phyloP scores from a whole-genome alignment of 176 grass and related monocot genomes.

The Phoenix roebelenii region DNA sequence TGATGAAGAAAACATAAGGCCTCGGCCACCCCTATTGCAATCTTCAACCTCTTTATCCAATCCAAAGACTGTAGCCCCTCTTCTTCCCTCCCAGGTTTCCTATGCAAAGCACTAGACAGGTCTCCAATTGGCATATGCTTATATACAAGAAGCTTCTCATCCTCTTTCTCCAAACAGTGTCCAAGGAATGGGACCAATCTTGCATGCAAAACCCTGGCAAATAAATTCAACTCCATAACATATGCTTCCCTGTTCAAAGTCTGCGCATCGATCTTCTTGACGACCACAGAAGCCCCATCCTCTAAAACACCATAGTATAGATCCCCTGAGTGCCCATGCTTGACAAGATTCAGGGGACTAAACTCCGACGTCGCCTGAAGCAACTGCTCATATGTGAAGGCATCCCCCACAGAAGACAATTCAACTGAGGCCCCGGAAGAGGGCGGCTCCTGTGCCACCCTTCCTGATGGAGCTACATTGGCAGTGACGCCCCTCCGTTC shows the following conservation, averaged over 20 bases:
- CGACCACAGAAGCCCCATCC: conserved; percentile 42
- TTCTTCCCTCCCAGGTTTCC: conserved; percentile 15
- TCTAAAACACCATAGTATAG: conserved; percentile 60
- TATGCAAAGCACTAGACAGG: conserved; percentile 61
- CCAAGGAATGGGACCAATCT: conserved; percentile 68
- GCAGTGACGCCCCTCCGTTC: conserved; percentile 47
- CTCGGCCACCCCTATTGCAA: conserved; percentile 65
- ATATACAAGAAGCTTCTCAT: conserved; percentile 63
- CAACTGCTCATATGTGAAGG: conserved; percentile 65
- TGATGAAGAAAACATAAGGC: conserved; percentile 88
- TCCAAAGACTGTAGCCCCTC: conserved; percentile 57
- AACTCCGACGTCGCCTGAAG: conserved; percentile 46
- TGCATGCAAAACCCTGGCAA: conserved; percentile 33
- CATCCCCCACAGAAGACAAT: conserved; percentile 19
- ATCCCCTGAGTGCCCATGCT: conserved; percentile 56
- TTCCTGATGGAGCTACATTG: conserved; percentile 28
- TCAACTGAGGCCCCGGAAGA: conserved; percentile 19
- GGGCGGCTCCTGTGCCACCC: conserved; percentile 22
- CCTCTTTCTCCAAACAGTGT: conserved; percentile 40
- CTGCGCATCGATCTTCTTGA: conserved; percentile 48
- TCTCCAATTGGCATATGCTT: conserved; percentile 70
- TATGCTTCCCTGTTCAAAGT: conserved; percentile 25
- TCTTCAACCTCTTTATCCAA: conserved; percentile 96
- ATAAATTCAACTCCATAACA: conserved; percentile 42
- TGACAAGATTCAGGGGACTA: conserved; percentile 47